Conservation (phyloP, 176 grass and related monocot species). For the Hordeum marinum region DNA sequence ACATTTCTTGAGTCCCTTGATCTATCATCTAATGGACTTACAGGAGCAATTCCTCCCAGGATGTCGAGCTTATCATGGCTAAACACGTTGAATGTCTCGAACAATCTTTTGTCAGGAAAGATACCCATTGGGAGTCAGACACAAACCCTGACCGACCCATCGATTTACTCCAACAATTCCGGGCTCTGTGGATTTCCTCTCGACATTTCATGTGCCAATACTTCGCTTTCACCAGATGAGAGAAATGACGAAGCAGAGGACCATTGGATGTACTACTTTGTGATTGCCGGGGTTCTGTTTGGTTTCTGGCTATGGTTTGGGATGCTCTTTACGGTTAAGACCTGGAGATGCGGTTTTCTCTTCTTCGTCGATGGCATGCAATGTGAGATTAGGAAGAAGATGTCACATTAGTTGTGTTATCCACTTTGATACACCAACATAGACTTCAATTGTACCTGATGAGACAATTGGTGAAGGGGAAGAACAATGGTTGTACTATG, state of each 20-base stretch:
- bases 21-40: too few species aligned
- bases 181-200: not conserved
- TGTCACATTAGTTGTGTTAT: too few species aligned
- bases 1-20: too few species aligned
- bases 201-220: accelerated
- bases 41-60: not conserved
- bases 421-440: too few species aligned
- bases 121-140: not conserved
- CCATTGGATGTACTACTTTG: not conserved
- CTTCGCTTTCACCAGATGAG: not conserved
- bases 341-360: not conserved
- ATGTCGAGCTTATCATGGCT: not conserved
- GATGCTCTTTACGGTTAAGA: not conserved
- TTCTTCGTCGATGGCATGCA: constrained; percentile 19
- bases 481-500: too few species aligned
- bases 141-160: not conserved
- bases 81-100: not conserved
- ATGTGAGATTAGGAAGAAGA: not conserved
- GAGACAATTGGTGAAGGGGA: accelerated
- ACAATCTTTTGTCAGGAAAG: not conserved
- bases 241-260: not conserved
- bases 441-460: too few species aligned
- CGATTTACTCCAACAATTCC: not conserved
- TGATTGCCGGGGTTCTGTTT: not conserved
- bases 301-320: constrained; percentile 26